Conservation (phyloP, 2,329 filamentous ascomycete genomes). For the Parafenestella ontariensis region DNA sequence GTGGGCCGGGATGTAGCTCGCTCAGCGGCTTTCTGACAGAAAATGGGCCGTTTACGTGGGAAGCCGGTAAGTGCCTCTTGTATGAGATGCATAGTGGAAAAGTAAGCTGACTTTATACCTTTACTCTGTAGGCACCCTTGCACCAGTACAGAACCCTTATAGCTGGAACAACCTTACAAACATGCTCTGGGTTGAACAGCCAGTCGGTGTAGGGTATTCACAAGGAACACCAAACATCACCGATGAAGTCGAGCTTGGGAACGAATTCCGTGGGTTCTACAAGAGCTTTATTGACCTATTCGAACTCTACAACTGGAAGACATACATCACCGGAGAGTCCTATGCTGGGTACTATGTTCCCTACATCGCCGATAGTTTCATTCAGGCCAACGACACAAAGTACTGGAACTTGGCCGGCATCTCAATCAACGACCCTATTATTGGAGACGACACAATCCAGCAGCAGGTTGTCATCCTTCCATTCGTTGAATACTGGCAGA, state of each 20-base stretch:
- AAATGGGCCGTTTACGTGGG: conserved; percentile 68
- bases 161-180: conserved; percentile 65
- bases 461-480: conserved; percentile 46
- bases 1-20: conserved; percentile 56
- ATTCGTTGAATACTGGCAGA: conserved; percentile 51
- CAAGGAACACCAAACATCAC: conserved; percentile 55
- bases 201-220: conserved; percentile 55
- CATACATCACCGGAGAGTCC: conserved; percentile 63
- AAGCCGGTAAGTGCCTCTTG: conserved; percentile 59
- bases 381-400: conserved; percentile 59
- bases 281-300: conserved; percentile 65
- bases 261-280: conserved; percentile 59
- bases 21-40: conserved; percentile 76
- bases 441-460: conserved; percentile 51
- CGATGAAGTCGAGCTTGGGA: conserved; percentile 55
- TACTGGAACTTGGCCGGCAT: conserved; percentile 61
- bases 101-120: neutral
- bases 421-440: conserved; percentile 57
- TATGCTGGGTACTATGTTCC: conserved; percentile 65
- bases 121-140: conserved; percentile 56
- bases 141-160: conserved; percentile 71
- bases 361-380: conserved; percentile 63
- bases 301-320: conserved; percentile 59
- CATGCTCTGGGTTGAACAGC: conserved; percentile 57
- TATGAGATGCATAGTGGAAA: neutral